Conservation (phyloP, 768 basidiomycete genomes). For the Boletus vinaceobasis region DNA sequence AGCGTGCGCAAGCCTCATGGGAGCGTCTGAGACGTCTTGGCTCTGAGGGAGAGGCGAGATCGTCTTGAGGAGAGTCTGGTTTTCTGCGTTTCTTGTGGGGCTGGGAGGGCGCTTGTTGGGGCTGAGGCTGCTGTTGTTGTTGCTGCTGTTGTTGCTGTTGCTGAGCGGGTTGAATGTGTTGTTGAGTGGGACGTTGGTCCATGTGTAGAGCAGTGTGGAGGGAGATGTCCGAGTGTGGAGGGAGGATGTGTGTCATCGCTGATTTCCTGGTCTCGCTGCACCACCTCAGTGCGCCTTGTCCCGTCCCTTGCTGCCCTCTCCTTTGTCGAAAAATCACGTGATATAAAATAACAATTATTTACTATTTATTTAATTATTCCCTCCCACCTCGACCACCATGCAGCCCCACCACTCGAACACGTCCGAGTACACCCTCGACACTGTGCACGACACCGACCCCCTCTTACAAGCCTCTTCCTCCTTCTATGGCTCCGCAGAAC, state of each 20-base stretch:
- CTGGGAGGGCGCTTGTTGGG: constrained; percentile 33
- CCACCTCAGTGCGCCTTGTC: constrained; percentile 4
- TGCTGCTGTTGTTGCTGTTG: constrained; percentile 25
- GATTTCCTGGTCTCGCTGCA: constrained; percentile 10
- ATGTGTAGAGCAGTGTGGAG: constrained; percentile 66
- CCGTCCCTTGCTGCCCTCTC: constrained; percentile 2
- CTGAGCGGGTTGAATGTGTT: constrained; percentile 39
- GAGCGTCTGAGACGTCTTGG: constrained; percentile 81
- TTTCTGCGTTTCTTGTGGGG: constrained; percentile 59
- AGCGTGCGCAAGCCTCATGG: constrained; percentile 89
- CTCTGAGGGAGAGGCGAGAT: constrained; percentile 56
- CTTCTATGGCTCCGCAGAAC: constrained; percentile 50
- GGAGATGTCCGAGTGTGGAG: constrained; percentile 46
- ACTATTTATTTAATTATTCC: not conserved
- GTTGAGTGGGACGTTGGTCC: constrained; percentile 56
- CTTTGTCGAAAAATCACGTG: constrained; percentile 26
- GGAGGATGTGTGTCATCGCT: constrained; percentile 47
- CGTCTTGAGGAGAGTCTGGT: constrained; percentile 53
- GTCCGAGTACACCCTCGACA: constrained; percentile 63
- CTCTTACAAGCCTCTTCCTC: constrained; percentile 33
- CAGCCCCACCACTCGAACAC: constrained; percentile 33
- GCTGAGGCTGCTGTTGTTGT: constrained; percentile 32
- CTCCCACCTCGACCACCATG: constrained; percentile 5
- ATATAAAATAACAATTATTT: not conserved
- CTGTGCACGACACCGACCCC: constrained; percentile 41